phyloP scores from a whole-genome alignment of 352 stramenopile genomes.

The Pythium chondricola region DNA sequence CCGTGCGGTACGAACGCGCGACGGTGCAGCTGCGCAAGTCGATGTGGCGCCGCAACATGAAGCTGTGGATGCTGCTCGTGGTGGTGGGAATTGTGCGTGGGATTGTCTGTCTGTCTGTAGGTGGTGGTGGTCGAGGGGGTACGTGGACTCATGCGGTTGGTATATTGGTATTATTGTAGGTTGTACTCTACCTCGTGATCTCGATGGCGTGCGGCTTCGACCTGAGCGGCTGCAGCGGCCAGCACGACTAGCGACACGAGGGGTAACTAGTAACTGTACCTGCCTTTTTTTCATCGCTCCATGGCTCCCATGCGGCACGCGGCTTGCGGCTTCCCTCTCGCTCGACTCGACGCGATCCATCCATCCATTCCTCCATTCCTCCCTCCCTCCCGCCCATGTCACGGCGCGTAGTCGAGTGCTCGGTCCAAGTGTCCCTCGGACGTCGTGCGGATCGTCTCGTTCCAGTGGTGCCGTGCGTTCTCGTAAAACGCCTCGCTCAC shows the following conservation, averaged over 20 bases:
- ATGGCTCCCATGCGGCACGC: too few species aligned
- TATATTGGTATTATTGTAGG: constrained; percentile 12
- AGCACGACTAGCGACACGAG: constrained; percentile 24
- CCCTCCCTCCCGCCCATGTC: background rate
- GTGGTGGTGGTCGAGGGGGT: background rate
- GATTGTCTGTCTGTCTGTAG: background rate
- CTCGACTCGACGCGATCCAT: too few species aligned
- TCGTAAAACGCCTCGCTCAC: constrained; percentile 59
- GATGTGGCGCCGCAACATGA: constrained; percentile 88
- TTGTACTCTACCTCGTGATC: constrained; percentile 84
- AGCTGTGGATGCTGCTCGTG: constrained; percentile 79
- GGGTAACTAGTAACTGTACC: background rate
- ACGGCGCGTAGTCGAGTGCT: constrained; percentile 60
- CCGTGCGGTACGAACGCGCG: constrained; percentile 95
- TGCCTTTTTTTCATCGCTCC: too few species aligned
- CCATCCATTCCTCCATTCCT: background rate
- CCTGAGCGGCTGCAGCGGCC: constrained; percentile 72
- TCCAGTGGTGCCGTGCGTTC: constrained; percentile 63
- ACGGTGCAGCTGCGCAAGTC: constrained; percentile 82
- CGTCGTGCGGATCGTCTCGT: constrained; percentile 56
- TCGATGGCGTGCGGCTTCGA: constrained; percentile 85
- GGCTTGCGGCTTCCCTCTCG: too few species aligned
- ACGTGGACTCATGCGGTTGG: background rate
- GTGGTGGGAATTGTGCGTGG: constrained; percentile 50
- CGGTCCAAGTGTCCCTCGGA: constrained; percentile 72